These are phyloP conservation scores for Clavispora phyllophila DNA, from an alignment of 805 yeast species.

Conservation along the genomic window DNA sequence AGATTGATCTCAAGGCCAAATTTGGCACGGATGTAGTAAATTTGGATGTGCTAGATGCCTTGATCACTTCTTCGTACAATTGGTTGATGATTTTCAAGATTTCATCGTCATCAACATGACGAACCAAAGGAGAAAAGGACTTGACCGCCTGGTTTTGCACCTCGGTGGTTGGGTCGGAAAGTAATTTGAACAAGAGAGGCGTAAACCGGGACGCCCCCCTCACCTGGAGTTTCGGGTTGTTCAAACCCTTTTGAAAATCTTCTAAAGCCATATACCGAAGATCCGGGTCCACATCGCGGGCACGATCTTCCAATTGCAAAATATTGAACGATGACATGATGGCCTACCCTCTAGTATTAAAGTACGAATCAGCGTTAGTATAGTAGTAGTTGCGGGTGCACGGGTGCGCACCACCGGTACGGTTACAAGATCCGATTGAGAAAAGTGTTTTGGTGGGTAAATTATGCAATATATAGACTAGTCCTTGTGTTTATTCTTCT, in stretches of 20 bases:
- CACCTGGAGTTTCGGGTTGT: slow-evolving; percentile 19
- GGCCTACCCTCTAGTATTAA: neutral
- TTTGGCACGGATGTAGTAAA: slow-evolving; percentile 48
- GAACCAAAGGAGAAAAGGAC: slow-evolving; percentile 46
- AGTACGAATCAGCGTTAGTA: neutral
- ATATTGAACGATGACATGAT: slow-evolving; percentile 18
- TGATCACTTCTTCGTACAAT: slow-evolving; percentile 21
- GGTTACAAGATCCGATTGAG: neutral
- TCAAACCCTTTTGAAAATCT: slow-evolving; percentile 52
- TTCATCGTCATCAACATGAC: slow-evolving; percentile 28
- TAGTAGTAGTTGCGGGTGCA: neutral
- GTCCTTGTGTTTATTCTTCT: neutral
- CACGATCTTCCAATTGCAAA: slow-evolving; percentile 34
- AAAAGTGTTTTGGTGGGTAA: neutral
- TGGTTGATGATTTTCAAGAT: slow-evolving; percentile 24
- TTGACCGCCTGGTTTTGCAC: slow-evolving; percentile 72
- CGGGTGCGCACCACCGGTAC: neutral
- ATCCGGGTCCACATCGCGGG: slow-evolving; percentile 72
- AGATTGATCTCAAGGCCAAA: slow-evolving; percentile 46
- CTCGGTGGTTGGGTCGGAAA: slow-evolving; percentile 62
- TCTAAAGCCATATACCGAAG: slow-evolving; percentile 80
- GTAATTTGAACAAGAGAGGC: slow-evolving; percentile 36
- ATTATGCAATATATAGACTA: neutral
- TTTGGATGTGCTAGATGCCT: slow-evolving; percentile 14
- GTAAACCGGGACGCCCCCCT: slow-evolving; percentile 29